phyloP scores from a whole-genome alignment of 179 eudicot species.

The Silene coronaria region DNA sequence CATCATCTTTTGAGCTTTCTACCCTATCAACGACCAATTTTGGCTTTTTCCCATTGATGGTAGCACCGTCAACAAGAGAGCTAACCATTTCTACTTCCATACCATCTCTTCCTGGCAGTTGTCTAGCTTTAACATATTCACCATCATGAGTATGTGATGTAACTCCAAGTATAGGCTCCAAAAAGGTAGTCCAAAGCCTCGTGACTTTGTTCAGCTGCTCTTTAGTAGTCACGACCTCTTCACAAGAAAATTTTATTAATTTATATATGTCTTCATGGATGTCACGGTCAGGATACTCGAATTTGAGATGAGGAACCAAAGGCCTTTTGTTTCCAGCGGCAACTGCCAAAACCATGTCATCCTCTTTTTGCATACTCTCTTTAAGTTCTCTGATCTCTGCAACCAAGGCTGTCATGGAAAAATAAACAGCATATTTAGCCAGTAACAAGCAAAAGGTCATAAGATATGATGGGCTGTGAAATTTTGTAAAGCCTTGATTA shows the following conservation, averaged over 20 bases:
- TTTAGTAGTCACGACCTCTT: constrained; percentile 76
- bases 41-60: constrained; percentile 6
- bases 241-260: constrained; percentile 74
- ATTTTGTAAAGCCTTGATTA: not conserved
- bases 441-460: not conserved
- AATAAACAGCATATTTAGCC: not conserved
- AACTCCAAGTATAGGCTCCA: constrained; percentile 79
- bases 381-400: constrained; percentile 76
- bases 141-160: constrained; percentile 35
- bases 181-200: constrained; percentile 75
- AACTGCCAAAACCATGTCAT: constrained; percentile 60
- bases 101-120: constrained; percentile 27
- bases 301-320: constrained; percentile 55
- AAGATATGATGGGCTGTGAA: not conserved
- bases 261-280: constrained; percentile 74
- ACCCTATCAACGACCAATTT: constrained; percentile 38
- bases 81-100: constrained; percentile 42
- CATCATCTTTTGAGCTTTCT: constrained; percentile 15
- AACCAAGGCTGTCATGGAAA: constrained; percentile 54
- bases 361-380: constrained; percentile 66
- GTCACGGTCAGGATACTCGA: constrained; percentile 54
- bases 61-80: no score
- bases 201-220: constrained; percentile 78
- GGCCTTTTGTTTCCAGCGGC: constrained; percentile 71
- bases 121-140: constrained; percentile 41